These are phyloP conservation scores for Plasmodium vivax DNA, from an alignment of 169 alveolate species.

Conservation along the genomic window DNA sequence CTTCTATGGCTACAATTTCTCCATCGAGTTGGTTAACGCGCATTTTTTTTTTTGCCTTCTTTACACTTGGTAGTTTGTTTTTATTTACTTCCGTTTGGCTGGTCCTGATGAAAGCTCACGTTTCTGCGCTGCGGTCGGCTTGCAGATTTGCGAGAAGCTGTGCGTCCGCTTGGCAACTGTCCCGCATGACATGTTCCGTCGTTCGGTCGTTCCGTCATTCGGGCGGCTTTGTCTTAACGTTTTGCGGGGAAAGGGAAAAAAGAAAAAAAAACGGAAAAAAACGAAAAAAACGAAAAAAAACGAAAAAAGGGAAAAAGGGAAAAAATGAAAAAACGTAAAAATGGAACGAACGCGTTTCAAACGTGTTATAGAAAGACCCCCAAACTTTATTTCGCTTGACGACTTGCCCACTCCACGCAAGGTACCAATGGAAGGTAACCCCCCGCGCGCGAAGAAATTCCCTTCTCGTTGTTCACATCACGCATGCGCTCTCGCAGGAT, in stretches of 20 bases:
- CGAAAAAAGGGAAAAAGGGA: too few relatives aligned
- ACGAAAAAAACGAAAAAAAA: too few relatives aligned
- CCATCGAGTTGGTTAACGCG: not conserved
- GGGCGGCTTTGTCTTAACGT: not conserved
- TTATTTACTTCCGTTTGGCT: not conserved
- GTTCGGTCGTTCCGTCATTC: not conserved
- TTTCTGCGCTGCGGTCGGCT: not conserved
- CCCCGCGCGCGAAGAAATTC: not conserved
- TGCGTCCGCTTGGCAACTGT: not conserved
- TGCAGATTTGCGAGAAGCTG: not conserved
- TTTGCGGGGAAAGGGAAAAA: not conserved
- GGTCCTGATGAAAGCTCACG: not conserved
- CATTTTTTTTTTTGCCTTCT: not conserved
- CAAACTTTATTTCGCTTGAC: not conserved
- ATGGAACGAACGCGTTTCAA: not conserved
- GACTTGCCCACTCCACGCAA: not conserved
- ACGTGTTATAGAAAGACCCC: not conserved
- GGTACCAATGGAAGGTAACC: not conserved
- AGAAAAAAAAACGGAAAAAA: not conserved
- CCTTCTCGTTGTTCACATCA: not conserved
- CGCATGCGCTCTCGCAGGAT: not conserved
- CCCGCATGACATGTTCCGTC: not conserved
- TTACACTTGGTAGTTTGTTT: not conserved
- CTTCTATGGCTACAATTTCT: not conserved
- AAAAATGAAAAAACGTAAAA: not conserved